phyloP scores from a whole-genome alignment of 352 stramenopile species.

The Globisporangium nunn region DNA sequence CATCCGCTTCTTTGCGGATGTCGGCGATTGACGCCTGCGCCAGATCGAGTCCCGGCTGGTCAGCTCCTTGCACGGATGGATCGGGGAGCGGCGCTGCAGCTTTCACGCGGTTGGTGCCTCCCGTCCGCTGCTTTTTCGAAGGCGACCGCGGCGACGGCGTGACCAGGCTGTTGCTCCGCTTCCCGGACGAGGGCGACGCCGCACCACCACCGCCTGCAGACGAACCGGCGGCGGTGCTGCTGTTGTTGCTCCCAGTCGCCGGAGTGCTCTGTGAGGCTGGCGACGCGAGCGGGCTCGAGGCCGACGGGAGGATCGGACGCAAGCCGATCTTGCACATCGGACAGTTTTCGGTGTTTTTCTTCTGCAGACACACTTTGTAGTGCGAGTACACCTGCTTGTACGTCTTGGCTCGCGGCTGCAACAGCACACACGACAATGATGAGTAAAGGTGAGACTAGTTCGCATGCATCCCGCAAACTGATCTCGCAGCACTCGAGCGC shows the following conservation, averaged over 20 bases:
- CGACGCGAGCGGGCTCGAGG: constrained; percentile 19
- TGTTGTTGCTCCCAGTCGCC: not conserved
- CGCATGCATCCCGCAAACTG: not conserved
- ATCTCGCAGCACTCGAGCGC: constrained; percentile 2
- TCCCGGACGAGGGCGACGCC: constrained; percentile 39
- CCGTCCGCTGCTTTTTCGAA: constrained; percentile 56
- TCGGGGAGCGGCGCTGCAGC: constrained; percentile 21
- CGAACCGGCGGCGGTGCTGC: not conserved
- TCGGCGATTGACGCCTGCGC: constrained; percentile 56
- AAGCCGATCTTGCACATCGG: constrained; percentile 83
- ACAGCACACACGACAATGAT: not conserved
- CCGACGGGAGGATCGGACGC: constrained; percentile 37
- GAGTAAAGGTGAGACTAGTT: not conserved
- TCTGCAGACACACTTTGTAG: constrained; percentile 74
- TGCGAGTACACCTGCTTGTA: constrained; percentile 83
- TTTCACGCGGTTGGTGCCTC: constrained; percentile 28
- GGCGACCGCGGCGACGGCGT: constrained; percentile 66
- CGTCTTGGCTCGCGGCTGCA: constrained; percentile 63
- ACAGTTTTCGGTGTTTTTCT: constrained; percentile 75
- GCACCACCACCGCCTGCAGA: constrained; percentile 3
- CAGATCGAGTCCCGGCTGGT: constrained; percentile 44
- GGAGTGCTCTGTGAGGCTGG: constrained; percentile 16
- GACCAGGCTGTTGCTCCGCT: constrained; percentile 46
- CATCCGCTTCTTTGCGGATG: constrained; percentile 77
- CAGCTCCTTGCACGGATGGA: constrained; percentile 15